phyloP scores from a whole-genome alignment of 108 stramenopile genomes.

The Stephanodiscus minutulus region DNA sequence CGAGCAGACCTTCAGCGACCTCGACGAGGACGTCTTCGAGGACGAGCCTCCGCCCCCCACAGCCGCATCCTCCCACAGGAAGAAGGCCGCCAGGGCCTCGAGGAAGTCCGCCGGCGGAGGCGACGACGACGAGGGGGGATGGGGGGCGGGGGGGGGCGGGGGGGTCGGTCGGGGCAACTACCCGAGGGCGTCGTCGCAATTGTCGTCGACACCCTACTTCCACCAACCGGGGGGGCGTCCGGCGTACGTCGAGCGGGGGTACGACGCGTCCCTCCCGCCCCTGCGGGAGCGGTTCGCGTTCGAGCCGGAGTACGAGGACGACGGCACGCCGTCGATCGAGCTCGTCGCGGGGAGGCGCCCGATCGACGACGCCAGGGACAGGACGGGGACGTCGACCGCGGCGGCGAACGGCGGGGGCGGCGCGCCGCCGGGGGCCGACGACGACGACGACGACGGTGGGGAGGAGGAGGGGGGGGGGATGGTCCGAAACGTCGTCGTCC shows the following conservation, averaged over 20 bases:
- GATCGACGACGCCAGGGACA: conserved; percentile 66
- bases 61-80: background rate
- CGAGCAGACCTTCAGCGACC: conserved; percentile 83
- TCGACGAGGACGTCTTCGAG: conserved; percentile 64
- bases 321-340: conserved; percentile 93
- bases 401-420: conserved; percentile 16
- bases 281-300: conserved; percentile 89
- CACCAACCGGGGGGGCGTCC: conserved; percentile 15
- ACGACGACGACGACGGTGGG: conserved; percentile 18
- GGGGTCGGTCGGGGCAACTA: conserved; percentile 21
- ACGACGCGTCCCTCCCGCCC: conserved; percentile 74
- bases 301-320: conserved; percentile 90
- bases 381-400: conserved; percentile 29
- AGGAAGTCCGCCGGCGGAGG: conserved; percentile 4
- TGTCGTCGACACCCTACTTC: conserved; percentile 19
- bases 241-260: conserved; percentile 78
- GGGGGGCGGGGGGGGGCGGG: conserved; percentile 7
- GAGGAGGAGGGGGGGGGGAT: background rate
- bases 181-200: conserved; percentile 28
- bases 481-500: background rate
- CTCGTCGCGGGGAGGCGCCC: conserved; percentile 89
- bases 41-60: conserved; percentile 35
- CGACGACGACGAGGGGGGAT: conserved; percentile 5
- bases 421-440: too few species aligned
- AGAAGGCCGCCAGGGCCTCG: conserved; percentile 1